A percentile compares a stretch with the other conserved stretches of the same genome.
phyloP scores from a whole-genome alignment of 345 rosid species.

The Noccaea caerulescens region DNA sequence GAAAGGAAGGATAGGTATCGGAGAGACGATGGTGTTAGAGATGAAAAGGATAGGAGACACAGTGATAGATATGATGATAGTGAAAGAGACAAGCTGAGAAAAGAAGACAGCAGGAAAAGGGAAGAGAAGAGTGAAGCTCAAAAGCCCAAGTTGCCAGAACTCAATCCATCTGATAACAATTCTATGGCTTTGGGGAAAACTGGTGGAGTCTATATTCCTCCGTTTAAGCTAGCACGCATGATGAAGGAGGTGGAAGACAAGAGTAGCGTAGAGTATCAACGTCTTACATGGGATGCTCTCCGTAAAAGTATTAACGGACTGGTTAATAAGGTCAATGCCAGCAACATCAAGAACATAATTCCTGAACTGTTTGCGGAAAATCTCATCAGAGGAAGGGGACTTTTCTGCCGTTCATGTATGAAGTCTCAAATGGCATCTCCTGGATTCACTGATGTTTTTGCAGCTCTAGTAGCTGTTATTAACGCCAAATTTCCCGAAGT shows the following conservation, averaged over 20 bases:
- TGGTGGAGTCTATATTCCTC: slow-evolving; percentile 93
- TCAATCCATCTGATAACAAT: slow-evolving; percentile 48
- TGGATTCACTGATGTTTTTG: slow-evolving; percentile 84
- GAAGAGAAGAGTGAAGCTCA: slow-evolving; percentile 45
- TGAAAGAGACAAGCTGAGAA: slow-evolving; percentile 42
- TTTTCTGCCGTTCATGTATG: slow-evolving; percentile 88
- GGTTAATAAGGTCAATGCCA: slow-evolving; percentile 85
- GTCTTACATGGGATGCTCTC: slow-evolving; percentile 96
- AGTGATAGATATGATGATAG: slow-evolving; percentile 43
- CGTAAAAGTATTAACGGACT: slow-evolving; percentile 93
- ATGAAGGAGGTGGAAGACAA: slow-evolving; percentile 87
- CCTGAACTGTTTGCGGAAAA: slow-evolving; percentile 90
- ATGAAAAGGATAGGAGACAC: slow-evolving; percentile 41
- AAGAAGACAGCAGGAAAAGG: slow-evolving; percentile 44
- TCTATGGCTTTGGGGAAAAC: slow-evolving; percentile 53
- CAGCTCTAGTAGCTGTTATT: slow-evolving; percentile 82
- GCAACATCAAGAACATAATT: slow-evolving; percentile 81
- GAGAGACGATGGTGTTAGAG: slow-evolving; percentile 34
- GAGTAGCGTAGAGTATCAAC: slow-evolving; percentile 79
- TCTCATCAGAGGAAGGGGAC: slow-evolving; percentile 86
- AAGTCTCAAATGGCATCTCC: slow-evolving; percentile 99
- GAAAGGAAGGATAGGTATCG: slow-evolving; percentile 43
- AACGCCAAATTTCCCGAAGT: slow-evolving; percentile 91
- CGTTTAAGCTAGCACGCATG: slow-evolving; percentile 86
- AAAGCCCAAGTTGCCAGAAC: slow-evolving; percentile 52